Evolutionary conservation across 257 asterid species (phyloP), one percentile per base, ranked within the genome.

Genomic region (Solanum peruvianum): DNA sequence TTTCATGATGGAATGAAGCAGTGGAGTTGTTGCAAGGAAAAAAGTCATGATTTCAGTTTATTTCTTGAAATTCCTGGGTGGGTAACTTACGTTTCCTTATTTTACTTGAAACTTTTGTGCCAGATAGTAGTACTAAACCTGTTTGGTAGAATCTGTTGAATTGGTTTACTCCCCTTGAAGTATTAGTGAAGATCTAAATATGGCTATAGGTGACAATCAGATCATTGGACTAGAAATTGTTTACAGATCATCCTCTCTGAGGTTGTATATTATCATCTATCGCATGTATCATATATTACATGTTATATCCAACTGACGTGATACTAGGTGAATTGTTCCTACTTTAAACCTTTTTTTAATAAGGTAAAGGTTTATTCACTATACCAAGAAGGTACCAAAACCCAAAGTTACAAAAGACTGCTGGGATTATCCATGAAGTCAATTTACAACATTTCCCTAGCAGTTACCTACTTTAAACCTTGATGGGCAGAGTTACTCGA

Each of bases 21-120:
- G 88, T 97, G 99, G 99, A 94, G 98, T 92, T 97, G 99, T 89
- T 97, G 99, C 97, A 97, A 95, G 97, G 87, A 94, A 91, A 92
- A 92, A 89, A 97, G 99, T 88, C 98, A 97, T 31, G 99, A 97
- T 90, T 97, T 97, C 92, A 94, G 93, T 90, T 92, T 92, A 86
- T 97, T 97, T 91, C 84, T 97, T 83, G 96, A 93, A 88, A 94
- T 97, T 89, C 99, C 98, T 15, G 94, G 93, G 94, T 92, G 89
- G 44, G 91, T 69, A 62, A 11, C 45, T 85, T 88, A 10, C 3
- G 3, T 80, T 80, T 80, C 85, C 67, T 16, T 80, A 80, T 29
- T 80, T 16, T 80, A 29, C 44, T 29, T 16, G 67, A 80, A 49
- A 80, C 69, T 80, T 80, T 27, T 31, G 18, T 49, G 44, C 42